Evolutionary conservation across 352 stramenopile genomes (phyloP).

Genomic region (Stramenopiles sp.): DNA sequence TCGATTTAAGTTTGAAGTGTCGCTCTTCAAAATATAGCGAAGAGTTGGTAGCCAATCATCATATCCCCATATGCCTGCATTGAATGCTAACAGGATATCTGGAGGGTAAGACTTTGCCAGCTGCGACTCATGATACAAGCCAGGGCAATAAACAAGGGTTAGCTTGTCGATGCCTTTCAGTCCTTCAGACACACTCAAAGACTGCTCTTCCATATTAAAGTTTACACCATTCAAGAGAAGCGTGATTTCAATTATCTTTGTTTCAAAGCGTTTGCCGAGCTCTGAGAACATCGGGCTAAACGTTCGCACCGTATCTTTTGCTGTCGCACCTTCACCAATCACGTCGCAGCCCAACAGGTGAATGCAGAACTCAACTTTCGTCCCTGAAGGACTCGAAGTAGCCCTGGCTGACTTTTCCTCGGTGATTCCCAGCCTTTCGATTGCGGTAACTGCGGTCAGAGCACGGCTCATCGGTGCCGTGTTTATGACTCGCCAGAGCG

Average conservation of each 20-base stretch:
- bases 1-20: slow-evolving; percentile 14
- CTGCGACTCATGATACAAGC: not conserved
- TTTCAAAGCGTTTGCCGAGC: not conserved
- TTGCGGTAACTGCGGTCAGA: too few relatives aligned
- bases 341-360: not conserved
- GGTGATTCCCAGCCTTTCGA: too few relatives aligned
- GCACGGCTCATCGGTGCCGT: too few relatives aligned
- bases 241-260: not conserved
- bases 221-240: not conserved
- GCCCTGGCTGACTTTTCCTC: too few relatives aligned
- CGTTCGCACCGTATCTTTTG: not conserved
- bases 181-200: not conserved
- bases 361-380: too few relatives aligned
- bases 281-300: not conserved
- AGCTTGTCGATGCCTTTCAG: not conserved
- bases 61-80: slow-evolving; percentile 60
- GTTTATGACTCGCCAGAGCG: too few relatives aligned
- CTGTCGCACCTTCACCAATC: not conserved
- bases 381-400: too few relatives aligned
- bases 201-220: slow-evolving; percentile 1
- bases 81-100: slow-evolving; percentile 49
- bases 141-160: slow-evolving; percentile 3
- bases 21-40: slow-evolving; percentile 34
- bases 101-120: slow-evolving; percentile 18
- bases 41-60: slow-evolving; percentile 55